Conservation (phyloP, 2,329 filamentous ascomycete genomes). For the Xylaria sp. region DNA sequence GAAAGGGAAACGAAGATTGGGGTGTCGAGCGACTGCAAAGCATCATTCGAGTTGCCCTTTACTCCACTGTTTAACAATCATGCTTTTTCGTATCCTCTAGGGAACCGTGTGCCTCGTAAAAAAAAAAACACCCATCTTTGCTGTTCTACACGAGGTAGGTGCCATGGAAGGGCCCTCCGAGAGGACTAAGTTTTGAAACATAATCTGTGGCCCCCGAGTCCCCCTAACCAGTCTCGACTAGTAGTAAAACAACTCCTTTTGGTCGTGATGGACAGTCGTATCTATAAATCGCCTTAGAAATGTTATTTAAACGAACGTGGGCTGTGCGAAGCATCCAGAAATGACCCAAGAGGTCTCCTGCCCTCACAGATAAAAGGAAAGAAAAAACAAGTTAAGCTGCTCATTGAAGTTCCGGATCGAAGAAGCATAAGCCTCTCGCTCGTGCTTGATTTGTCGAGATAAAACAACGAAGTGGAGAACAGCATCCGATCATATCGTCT, state of each 20-base stretch:
- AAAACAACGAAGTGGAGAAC: constrained; percentile 40
- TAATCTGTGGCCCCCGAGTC: constrained; percentile 29
- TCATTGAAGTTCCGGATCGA: constrained; percentile 20
- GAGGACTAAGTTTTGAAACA: constrained; percentile 25
- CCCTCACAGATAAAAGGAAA: constrained; percentile 35
- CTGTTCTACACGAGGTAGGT: constrained; percentile 35
- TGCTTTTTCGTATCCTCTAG: constrained; percentile 33
- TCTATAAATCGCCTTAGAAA: constrained; percentile 42
- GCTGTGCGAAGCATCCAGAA: constrained; percentile 43
- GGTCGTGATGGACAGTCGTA: constrained; percentile 37
- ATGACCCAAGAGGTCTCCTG: constrained; percentile 43
- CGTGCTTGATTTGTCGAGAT: constrained; percentile 33
- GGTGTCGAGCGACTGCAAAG: background rate
- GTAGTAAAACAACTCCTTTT: constrained; percentile 32
- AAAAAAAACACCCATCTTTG: constrained; percentile 22
- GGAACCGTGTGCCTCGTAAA: constrained; percentile 26
- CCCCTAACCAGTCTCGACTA: constrained; percentile 28
- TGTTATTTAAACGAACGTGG: constrained; percentile 39
- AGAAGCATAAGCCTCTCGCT: constrained; percentile 12
- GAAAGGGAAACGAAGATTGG: background rate
- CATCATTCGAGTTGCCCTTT: constrained; percentile 10
- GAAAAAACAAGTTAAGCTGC: constrained; percentile 34
- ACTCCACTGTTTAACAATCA: constrained; percentile 26
- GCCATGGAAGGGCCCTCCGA: constrained; percentile 21
- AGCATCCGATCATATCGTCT: constrained; percentile 40